Evolutionary conservation across 73 alveolate species (phyloP), one percentile per base, ranked within the genome.

Genomic region (Loxodes magnus): DNA sequence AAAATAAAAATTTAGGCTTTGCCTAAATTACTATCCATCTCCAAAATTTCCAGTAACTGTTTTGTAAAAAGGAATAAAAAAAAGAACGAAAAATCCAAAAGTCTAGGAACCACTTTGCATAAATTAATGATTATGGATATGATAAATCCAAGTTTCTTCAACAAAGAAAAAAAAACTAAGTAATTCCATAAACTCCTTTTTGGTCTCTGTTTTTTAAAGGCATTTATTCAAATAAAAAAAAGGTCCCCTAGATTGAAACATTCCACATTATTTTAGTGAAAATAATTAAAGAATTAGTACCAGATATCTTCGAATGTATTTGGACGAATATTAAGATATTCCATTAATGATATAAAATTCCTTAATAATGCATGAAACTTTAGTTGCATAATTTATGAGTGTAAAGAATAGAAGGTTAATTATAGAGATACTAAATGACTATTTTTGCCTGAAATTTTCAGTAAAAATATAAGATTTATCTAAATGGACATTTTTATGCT

Each of bases 161-260:
- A 52, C 58, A 92, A 78, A 30, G 99, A 96, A 52, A 69, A 76
- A 14, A 94, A 93, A 66, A 93, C 95, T 25, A 66, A 56, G 44
- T 96, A 82, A 63, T 96, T 92, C 84, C 77, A 88, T 43, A 94
- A 92, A 64, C 68, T 96, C 54, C 62, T 93, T 36, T 94, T 83
- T 67, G 98, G 98, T 39, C 88, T 96, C 16, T 94, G 98, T 82
- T 96, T 94, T 96, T 96, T 96, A 96, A 98, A 96, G 69, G 98
- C 98, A 31, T 95, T 94, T 27, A 85, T 96, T 24, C 77, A 93
- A 68, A 99, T 93, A 67, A 82, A 99, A 27, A 81, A 97, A 79
- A 43, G 99, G 99, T 0, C 98, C 99, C 2, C 72, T 95, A 10
- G 99, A 99, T 10, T 95, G 99, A 99, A 96, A 96, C 82, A 96